Evolutionary conservation across 2,329 filamentous ascomycete genomes (phyloP), one percentile per base, ranked within the genome.

Genomic region (Cordyceps farinosa): DNA sequence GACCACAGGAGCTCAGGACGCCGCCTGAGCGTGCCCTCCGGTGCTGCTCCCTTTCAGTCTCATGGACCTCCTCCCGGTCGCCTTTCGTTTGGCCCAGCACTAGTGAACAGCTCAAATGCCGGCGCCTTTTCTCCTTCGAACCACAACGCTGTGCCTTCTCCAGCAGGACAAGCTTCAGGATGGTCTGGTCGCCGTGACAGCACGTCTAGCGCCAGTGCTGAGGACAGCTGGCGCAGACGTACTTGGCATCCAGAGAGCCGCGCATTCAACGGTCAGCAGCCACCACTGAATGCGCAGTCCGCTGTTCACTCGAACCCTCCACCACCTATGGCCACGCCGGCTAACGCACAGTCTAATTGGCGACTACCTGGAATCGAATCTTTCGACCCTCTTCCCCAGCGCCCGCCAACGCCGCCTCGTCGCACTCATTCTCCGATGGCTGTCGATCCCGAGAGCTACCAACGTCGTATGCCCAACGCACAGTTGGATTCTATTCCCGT

Each of bases 351-450:
- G 68, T 84, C 82, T 7, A 77, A 82, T 5, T 80, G 91, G 15
- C 87, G 91, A 45, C 82, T 97, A 15, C 93, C 93, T 1, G 92
- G 93, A 15, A 97, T 97, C 67, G 92, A 96, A 73, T 96, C 91
- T 17, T 97, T 97, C 69, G 92, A 94, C 70, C 88, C 91, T 62
- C 80, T 90, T 30, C 89, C 87, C 32, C 84, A 84, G 64, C 84
- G 84, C 27, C 83, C 87, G 1, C 74, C 80, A 13, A 85, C 90
- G 0, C 87, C 88, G 8, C 84, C 85, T 1, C 83, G 86, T 55
- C 85, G 88, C 53, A 83, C 84, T 61, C 81, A 85, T 2, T 92
- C 90, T 59, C 90, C 92, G 0, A 93, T 95, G 90, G 84, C 90
- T 71, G 77, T 92, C 10, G 91, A 96, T 68, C 70, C 77, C 40